Evolutionary conservation across 2,329 filamentous ascomycete genomes (phyloP).

Genomic region (Venturia asperata): DNA sequence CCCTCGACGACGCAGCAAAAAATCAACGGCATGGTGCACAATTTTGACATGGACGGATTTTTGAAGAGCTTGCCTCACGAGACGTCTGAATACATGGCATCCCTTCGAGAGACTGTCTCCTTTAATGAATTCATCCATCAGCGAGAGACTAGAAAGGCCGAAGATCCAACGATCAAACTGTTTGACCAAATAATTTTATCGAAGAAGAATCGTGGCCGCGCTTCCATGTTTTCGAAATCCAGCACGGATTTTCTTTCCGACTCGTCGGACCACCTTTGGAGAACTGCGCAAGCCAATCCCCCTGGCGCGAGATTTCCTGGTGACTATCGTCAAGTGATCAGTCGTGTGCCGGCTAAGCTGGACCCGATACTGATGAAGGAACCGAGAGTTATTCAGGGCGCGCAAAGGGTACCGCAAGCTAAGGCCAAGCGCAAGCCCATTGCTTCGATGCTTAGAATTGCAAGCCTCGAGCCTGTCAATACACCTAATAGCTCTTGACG

Average conservation of each 20-base stretch:
- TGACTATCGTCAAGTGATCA: conserved; percentile 47
- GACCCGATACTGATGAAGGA: conserved; percentile 87
- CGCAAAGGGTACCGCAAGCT: conserved; percentile 55
- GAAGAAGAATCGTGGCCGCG: conserved; percentile 63
- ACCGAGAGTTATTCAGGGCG: conserved; percentile 79
- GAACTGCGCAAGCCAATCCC: conserved; percentile 53
- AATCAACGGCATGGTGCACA: conserved; percentile 55
- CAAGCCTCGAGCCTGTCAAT: background rate
- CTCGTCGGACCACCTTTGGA: conserved; percentile 72
- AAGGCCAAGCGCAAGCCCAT: conserved; percentile 38
- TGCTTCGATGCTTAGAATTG: background rate
- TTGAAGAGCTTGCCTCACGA: conserved; percentile 57
- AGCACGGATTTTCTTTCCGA: conserved; percentile 61
- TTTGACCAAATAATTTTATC: conserved; percentile 81
- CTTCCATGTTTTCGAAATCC: conserved; percentile 56
- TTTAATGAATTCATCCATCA: conserved; percentile 85
- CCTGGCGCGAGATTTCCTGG: conserved; percentile 48
- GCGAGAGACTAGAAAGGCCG: conserved; percentile 58
- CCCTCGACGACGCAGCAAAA: conserved; percentile 54
- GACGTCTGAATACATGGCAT: conserved; percentile 55
- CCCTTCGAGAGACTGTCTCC: conserved; percentile 59
- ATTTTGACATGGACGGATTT: conserved; percentile 62
- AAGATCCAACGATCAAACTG: conserved; percentile 61
- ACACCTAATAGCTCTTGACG: background rate
- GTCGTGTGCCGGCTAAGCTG: conserved; percentile 66